A percentile compares a stretch with the other conserved stretches of the same genome.
Conservation (phyloP, 371 early-diverging fungal species). For the Rhizoclosmatium hyalinum region DNA sequence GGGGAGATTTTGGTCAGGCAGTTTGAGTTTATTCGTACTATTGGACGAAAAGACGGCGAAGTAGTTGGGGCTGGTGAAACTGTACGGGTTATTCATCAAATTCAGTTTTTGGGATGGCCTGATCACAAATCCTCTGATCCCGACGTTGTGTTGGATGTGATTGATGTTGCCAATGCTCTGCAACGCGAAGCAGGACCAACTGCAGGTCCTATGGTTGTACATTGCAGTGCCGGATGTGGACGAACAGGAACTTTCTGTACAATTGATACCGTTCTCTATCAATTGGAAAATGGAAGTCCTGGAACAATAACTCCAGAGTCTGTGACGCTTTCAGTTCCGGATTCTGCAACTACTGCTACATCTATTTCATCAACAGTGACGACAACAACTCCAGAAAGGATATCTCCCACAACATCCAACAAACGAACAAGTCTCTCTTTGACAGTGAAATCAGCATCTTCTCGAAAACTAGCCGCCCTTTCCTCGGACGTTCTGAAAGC, state of each 20-base stretch:
- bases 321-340: no score
- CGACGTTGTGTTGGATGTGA: conserved; percentile 61
- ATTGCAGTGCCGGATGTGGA: conserved; percentile 98
- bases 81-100: conserved; percentile 66
- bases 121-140: conserved; percentile 66
- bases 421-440: no score
- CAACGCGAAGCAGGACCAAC: conserved; percentile 35
- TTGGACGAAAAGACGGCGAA: background rate
- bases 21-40: conserved; percentile 14
- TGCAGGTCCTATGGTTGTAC: conserved; percentile 83
- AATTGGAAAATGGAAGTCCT: conserved; percentile 30
- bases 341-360: no score
- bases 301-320: no score
- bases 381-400: no score
- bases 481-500: no score
- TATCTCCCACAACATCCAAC: no score
- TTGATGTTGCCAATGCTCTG: conserved; percentile 66
- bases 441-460: no score
- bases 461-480: no score
- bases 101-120: conserved; percentile 91
- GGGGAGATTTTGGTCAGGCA: conserved; percentile 19
- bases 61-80: conserved; percentile 15
- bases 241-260: conserved; percentile 94
- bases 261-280: conserved; percentile 72
- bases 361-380: no score